Conservation (phyloP, 352 stramenopile species). For the Discostella stelligera region DNA sequence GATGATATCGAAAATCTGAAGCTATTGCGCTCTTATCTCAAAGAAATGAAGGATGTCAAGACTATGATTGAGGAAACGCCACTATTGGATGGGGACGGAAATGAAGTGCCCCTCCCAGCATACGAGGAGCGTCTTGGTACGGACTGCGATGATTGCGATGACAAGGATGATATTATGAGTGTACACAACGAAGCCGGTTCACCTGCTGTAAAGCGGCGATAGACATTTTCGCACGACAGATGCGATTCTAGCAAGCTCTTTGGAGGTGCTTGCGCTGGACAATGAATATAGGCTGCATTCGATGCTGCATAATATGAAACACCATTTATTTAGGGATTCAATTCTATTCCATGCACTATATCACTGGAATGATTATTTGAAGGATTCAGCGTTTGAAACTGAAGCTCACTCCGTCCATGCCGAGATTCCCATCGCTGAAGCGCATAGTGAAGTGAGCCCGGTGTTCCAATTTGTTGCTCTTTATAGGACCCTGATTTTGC, state of each 20-base stretch:
- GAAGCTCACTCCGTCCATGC: neutral
- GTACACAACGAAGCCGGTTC: slow-evolving; percentile 15
- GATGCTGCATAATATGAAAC: neutral
- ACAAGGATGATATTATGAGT: slow-evolving; percentile 9
- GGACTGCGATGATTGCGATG: slow-evolving; percentile 1
- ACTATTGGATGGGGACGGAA: slow-evolving; percentile 19
- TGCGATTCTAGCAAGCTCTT: neutral
- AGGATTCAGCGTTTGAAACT: neutral
- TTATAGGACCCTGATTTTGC: slow-evolving; percentile 1
- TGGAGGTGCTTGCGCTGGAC: neutral
- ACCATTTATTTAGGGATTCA: neutral
- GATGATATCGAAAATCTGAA: slow-evolving; percentile 30
- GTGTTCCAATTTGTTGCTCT: slow-evolving; percentile 27
- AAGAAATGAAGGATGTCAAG: slow-evolving; percentile 30
- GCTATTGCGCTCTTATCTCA: slow-evolving; percentile 5
- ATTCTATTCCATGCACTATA: neutral
- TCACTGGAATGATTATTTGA: neutral
- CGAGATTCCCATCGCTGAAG: slow-evolving; percentile 39
- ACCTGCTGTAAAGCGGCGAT: slow-evolving; percentile 4
- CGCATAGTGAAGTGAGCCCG: slow-evolving; percentile 41
- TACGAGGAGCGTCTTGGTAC: slow-evolving; percentile 1
- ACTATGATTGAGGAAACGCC: slow-evolving; percentile 16
- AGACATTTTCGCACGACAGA: neutral
- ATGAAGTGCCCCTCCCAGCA: neutral
- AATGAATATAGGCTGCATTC: neutral